Percentiles rank a stretch among this genome's conserved stretches.
Evolutionary conservation across 2,329 filamentous ascomycete genomes (phyloP).

Genomic region (Phyllosticta ampelicida): DNA sequence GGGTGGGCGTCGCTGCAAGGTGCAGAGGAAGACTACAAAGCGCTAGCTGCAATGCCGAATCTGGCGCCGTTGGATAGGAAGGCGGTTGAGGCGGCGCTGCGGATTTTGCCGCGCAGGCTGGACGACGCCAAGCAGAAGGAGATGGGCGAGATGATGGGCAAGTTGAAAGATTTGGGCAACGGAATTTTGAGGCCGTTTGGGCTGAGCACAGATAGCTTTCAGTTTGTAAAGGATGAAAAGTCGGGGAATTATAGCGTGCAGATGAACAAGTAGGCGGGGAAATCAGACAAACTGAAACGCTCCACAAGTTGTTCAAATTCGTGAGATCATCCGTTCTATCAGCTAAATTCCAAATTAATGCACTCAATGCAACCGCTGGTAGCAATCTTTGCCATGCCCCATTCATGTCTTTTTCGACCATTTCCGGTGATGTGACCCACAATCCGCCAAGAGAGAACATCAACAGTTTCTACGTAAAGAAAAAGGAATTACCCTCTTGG

Average conservation of each 20-base stretch:
- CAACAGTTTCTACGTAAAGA: constrained; percentile 36
- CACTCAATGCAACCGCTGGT: too few relatives aligned
- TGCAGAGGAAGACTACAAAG: constrained; percentile 70
- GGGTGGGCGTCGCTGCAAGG: constrained; percentile 73
- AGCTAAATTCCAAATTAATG: not conserved
- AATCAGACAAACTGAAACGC: not conserved
- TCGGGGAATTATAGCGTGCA: constrained; percentile 92
- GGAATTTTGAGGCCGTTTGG: constrained; percentile 89
- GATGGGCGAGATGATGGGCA: constrained; percentile 95
- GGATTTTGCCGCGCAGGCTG: constrained; percentile 53
- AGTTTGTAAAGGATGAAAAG: constrained; percentile 83
- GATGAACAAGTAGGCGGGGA: constrained; percentile 44
- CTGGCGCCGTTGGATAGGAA: constrained; percentile 56
- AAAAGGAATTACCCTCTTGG: constrained; percentile 83
- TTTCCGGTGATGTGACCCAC: too few relatives aligned
- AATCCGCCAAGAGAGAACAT: too few relatives aligned
- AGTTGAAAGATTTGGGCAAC: constrained; percentile 86
- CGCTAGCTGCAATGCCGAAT: constrained; percentile 47
- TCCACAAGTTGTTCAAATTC: not conserved
- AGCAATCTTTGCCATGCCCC: too few relatives aligned
- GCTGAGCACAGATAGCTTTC: constrained; percentile 85
- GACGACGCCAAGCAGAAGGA: constrained; percentile 76
- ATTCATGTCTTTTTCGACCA: too few relatives aligned
- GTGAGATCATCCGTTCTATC: not conserved
- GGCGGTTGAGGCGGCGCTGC: constrained; percentile 56